These are phyloP conservation scores for Erysimum cheiranthoides DNA, from an alignment of 345 rosid species.

Conservation along the genomic window DNA sequence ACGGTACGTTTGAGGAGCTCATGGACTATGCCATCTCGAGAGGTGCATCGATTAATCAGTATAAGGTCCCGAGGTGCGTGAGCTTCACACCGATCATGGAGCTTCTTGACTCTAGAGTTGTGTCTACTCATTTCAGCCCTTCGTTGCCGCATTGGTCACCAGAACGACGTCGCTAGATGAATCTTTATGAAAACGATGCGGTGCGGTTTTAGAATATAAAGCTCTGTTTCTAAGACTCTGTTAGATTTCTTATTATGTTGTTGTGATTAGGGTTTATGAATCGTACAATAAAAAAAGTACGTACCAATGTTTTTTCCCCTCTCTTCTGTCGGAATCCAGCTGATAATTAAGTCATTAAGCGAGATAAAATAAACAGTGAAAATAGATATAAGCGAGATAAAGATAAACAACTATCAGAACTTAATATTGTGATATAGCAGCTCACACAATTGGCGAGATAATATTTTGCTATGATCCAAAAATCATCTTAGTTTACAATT, in stretches of 20 bases:
- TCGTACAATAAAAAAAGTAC: constrained; percentile 34
- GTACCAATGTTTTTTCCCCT: constrained; percentile 8
- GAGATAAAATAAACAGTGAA: not conserved
- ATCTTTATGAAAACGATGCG: not conserved
- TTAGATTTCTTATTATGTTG: constrained; percentile 18
- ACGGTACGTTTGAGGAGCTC: constrained; percentile 88
- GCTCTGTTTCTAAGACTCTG: constrained; percentile 17
- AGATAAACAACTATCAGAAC: not conserved
- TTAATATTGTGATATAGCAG: not conserved
- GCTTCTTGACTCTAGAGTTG: constrained; percentile 71
- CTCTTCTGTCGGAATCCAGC: constrained; percentile 16
- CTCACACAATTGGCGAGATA: not conserved
- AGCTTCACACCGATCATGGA: constrained; percentile 80
- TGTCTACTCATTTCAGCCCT: constrained; percentile 78
- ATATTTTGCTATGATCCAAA: not conserved
- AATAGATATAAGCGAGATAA: too few relatives aligned
- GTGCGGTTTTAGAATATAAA: constrained; percentile 15
- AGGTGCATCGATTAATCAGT: constrained; percentile 93
- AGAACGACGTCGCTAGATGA: constrained; percentile 50
- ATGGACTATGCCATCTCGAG: constrained; percentile 93
- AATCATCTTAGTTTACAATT: not conserved
- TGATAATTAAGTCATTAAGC: not conserved
- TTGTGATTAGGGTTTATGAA: constrained; percentile 39
- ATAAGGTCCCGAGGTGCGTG: constrained; percentile 88
- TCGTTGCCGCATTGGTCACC: constrained; percentile 75